Conservation (phyloP, 495 filamentous ascomycete species). For the Hypoxylon lenormandii region DNA sequence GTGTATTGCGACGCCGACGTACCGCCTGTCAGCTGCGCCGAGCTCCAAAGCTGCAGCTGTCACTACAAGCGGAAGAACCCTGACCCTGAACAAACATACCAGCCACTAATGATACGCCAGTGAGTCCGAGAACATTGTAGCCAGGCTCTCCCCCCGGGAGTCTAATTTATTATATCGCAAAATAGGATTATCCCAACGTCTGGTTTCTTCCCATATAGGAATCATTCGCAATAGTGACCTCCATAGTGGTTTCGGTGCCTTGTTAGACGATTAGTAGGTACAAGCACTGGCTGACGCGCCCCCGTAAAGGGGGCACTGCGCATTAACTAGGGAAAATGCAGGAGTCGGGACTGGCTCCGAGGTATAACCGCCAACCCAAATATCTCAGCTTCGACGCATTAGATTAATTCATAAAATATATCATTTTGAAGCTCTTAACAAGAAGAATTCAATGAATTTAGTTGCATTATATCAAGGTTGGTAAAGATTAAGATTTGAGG, state of each 20-base stretch:
- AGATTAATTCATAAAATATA: too few species aligned
- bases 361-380: too few species aligned
- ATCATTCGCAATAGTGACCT: slow-evolving; percentile 20
- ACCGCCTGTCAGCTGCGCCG: slow-evolving; percentile 10
- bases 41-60: slow-evolving; percentile 18
- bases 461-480: too few species aligned
- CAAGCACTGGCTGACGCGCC: too few species aligned
- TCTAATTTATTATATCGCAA: slow-evolving; percentile 20
- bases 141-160: slow-evolving; percentile 19
- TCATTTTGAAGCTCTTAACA: too few species aligned
- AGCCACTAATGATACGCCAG: neutral
- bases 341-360: too few species aligned
- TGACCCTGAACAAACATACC: neutral
- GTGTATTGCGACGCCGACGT: neutral
- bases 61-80: slow-evolving; percentile 16
- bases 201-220: slow-evolving; percentile 21
- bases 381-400: too few species aligned
- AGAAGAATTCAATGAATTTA: too few species aligned
- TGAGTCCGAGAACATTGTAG: slow-evolving; percentile 4
- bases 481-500: too few species aligned
- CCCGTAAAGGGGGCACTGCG: too few species aligned
- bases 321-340: too few species aligned
- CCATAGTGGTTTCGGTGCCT: slow-evolving; percentile 30
- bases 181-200: slow-evolving; percentile 14
- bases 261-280: slow-evolving; percentile 28